These are phyloP conservation scores for Candolleomyces eurysporus DNA, from an alignment of 768 basidiomycete genomes.

Conservation along the genomic window DNA sequence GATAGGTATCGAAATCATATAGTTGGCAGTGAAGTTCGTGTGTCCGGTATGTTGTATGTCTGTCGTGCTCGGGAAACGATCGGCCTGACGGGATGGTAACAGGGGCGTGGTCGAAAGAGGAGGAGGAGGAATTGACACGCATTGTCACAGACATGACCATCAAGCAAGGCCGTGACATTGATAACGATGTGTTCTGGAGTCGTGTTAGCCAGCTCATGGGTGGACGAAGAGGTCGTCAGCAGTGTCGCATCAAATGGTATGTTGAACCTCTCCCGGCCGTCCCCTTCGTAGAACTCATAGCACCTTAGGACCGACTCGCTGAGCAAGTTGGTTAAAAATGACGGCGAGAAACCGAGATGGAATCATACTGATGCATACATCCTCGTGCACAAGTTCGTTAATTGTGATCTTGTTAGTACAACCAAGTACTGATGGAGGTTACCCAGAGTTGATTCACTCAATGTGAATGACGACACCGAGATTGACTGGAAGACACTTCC, in stretches of 20 bases:
- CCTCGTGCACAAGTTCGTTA: constrained; percentile 73
- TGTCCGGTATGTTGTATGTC: constrained; percentile 42
- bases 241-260: constrained; percentile 87
- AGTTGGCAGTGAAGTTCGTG: constrained; percentile 60
- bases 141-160: constrained; percentile 78
- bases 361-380: constrained; percentile 73
- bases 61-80: neutral
- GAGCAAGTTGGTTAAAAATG: constrained; percentile 68
- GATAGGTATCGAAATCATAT: constrained; percentile 87
- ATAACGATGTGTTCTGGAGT: constrained; percentile 84
- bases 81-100: neutral
- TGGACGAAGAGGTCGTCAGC: constrained; percentile 70
- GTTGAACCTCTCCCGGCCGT: constrained; percentile 3
- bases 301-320: constrained; percentile 69
- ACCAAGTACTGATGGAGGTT: no score
- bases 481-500: constrained; percentile 80
- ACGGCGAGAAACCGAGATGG: constrained; percentile 73
- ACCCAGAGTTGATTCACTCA: constrained; percentile 66
- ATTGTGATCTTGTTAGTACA: neutral
- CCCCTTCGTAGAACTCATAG: neutral
- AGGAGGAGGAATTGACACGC: constrained; percentile 69
- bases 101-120: constrained; percentile 78
- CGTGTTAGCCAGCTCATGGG: constrained; percentile 77
- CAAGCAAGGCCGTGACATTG: constrained; percentile 66
- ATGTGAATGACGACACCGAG: constrained; percentile 77